Conservation (phyloP, 1,284 basidiomycete genomes). For the Abortiporus biennis region DNA sequence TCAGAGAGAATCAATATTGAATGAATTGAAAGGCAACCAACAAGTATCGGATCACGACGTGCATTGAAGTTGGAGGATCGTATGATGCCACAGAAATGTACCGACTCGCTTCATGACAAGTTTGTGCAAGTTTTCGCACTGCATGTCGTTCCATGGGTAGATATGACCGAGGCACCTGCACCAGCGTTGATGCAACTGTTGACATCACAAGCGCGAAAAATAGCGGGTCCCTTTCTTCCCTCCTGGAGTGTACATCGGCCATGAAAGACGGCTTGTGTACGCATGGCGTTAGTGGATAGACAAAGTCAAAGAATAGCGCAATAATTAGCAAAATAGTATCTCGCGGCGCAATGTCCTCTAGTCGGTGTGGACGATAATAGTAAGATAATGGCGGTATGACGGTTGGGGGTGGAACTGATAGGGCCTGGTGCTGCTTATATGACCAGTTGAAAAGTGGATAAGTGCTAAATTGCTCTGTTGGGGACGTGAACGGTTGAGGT, state of each 20-base stretch:
- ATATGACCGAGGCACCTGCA: conserved; percentile 77
- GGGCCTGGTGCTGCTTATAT: conserved; percentile 55
- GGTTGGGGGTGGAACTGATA: conserved; percentile 41
- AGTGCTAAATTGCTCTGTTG: conserved; percentile 49
- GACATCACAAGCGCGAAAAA: conserved; percentile 86
- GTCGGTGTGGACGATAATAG: conserved; percentile 60
- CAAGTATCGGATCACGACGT: conserved; percentile 81
- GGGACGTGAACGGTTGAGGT: conserved; percentile 32
- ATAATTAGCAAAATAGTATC: conserved; percentile 77
- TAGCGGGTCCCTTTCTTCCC: conserved; percentile 80
- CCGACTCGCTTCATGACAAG: conserved; percentile 74
- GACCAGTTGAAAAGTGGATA: conserved; percentile 69
- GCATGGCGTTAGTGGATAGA: conserved; percentile 81
- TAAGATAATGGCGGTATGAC: conserved; percentile 63
- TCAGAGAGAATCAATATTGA: background rate
- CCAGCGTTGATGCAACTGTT: conserved; percentile 75
- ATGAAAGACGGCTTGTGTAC: conserved; percentile 82
- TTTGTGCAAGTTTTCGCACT: conserved; percentile 72
- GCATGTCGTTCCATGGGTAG: conserved; percentile 75
- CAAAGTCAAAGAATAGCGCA: conserved; percentile 83
- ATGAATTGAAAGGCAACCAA: no score
- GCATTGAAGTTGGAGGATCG: conserved; percentile 76
- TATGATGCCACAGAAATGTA: conserved; percentile 74
- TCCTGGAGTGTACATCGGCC: conserved; percentile 68
- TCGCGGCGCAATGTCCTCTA: conserved; percentile 72